Base-by-base conservation (phyloP, 2,329 filamentous ascomycete genomes). In the Colletotrichum zoysiae region DNA sequence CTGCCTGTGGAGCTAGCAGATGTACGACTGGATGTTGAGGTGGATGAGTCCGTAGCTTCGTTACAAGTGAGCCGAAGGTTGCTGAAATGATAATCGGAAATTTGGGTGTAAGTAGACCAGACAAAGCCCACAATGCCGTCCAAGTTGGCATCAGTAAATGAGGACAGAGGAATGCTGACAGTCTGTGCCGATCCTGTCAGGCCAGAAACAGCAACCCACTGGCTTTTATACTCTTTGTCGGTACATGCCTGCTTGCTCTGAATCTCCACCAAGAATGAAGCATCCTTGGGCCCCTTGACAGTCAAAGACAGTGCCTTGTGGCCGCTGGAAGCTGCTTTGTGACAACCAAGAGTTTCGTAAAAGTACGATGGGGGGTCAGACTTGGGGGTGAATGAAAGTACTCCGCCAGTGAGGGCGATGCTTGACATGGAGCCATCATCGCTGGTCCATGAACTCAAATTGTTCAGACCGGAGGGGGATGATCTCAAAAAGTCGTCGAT, bases 281-380 rank as follows among this genome's bases (percentile, higher is more conserved):
- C 60, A 33, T 48, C 70, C 26, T 71, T 71, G n/a, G 76, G 76
- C 14, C 75, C 76, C 65, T 73, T 76, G 57, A 77, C 73, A 1
- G 71, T 72, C 55, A 77, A 65, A 20, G 76, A 74, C 20, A 77
- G 83, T 76, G 86, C 83, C 72, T 87, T 83, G 76, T 88, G 88
- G 69, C 83, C 83, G 50, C 85, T 80, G 48, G 79, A 82, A 18
- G 78, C 77, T 26, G 86, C 83, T 44, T 81, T 79, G 74, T 85
- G 80, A 78, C 87, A 89, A 0, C 78, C 74, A 67, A 89, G 84
- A 1, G 83, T 85, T 76, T 87, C 86, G 75, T 88, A 88, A 74
- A 87, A 88, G 79, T 89, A 89, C n/a, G 86, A 85, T 23, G 74
- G 75, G 16, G 79, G 75, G 33, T 71, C 65, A 16, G 44, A 12